These are phyloP conservation scores for Solanum hybrid DNA, from an alignment of 305 asterid species.

Conservation along the genomic window DNA sequence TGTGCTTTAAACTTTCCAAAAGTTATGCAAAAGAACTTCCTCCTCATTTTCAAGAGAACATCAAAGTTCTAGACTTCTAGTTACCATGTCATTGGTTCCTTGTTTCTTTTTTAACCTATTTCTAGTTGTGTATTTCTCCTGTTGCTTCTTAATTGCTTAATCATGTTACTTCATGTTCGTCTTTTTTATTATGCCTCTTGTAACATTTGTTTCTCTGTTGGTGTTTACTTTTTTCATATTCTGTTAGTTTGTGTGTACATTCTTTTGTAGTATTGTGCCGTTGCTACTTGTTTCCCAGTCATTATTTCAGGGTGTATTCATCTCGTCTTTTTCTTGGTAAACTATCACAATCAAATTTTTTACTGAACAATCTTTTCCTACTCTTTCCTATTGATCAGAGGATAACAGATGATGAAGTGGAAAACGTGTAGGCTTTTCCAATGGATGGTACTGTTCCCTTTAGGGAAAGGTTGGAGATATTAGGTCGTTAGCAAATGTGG, in stretches of 20 bases:
- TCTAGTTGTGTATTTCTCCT: neutral
- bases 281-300: neutral
- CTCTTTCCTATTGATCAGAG: neutral
- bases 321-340: neutral
- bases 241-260: neutral
- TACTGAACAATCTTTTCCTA: neutral
- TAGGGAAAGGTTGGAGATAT: conserved; percentile 53
- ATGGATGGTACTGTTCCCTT: conserved; percentile 22
- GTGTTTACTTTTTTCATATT: neutral
- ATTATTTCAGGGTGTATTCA: neutral
- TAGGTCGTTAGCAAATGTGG: conserved; percentile 85
- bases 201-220: neutral
- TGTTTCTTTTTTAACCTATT: neutral
- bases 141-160: neutral
- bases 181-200: neutral
- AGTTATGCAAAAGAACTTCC: neutral
- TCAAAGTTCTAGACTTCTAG: neutral
- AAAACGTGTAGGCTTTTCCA: conserved; percentile 72
- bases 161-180: neutral
- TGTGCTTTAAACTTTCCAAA: too few species aligned
- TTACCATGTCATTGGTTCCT: neutral
- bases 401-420: conserved; percentile 64
- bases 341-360: too few species aligned
- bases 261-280: neutral
- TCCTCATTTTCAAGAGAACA: conserved; percentile 57